Base-by-base conservation (phyloP, 2,329 filamentous ascomycete species). In the Curvularia lunata region DNA sequence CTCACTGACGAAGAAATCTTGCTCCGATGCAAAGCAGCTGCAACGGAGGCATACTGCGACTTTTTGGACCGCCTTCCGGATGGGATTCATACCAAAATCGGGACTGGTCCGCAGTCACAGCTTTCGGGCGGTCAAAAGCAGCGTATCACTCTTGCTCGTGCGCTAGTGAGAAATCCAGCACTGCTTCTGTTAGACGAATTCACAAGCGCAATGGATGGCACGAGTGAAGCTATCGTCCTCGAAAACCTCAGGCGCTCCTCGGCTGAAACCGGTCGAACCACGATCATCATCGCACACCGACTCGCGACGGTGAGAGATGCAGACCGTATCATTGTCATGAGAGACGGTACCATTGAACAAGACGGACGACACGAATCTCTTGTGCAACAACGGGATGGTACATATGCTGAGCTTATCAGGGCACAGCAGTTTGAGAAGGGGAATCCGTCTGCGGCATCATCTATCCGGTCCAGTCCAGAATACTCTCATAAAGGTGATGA, bases 21-120 rank as follows among this genome's bases (percentile, higher is more conserved):
- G 1, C 74, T 79, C 9, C 77, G 83, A 27, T 80, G 84, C 13
- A 71, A 77, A 18, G 70, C 64, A 32, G 84, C 87, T 9, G 82
- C 85, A 2, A 75, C 72, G 8, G 79, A 88, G 34, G 87, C 88
- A 1, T 85, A 89, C 70, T 75, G 71, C 42, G 75, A 77, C 34
- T 77, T 77, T 54, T 58, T 77, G 13, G 67, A 70, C 21, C 62
- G 67, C 19, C 67, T 78, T 6, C 74, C 75, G 4, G 62, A 77
- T 42, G 75, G 75, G 6, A 66, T 75, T 7, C 52, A 75, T 25
- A 76, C 74, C 16, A 61, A 58, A 10, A 68, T 77, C 46, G 70
- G 74, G n/a, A 64, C 72, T 12, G 71, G 70, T 3, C 67, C 71
- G 34, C 70, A 71, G 21, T 70, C 71, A 5, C 71, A 72, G 55